Percentiles rank a stretch among this genome's conserved stretches.
phyloP scores from a whole-genome alignment of 1,139 yeast genomes.

The Protomyces arabidopsidicola region DNA sequence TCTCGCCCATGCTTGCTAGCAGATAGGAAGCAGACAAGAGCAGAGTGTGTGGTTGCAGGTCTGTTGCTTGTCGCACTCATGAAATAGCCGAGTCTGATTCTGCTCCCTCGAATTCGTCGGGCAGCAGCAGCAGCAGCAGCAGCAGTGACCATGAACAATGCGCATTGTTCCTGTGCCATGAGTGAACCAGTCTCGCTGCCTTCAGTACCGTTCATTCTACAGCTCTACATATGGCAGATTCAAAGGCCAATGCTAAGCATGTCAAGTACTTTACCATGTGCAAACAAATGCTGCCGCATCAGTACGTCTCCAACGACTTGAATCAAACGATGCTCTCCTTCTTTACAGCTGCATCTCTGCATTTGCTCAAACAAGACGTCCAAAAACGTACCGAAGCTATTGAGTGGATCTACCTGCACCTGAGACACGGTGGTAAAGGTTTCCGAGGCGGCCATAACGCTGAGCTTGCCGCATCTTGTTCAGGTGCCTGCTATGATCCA shows the following conservation, averaged over 20 bases:
- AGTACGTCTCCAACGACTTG: conserved; percentile 48
- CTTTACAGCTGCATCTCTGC: conserved; percentile 63
- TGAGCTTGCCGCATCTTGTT: conserved; percentile 25
- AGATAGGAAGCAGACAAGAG: not conserved
- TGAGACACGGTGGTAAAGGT: conserved; percentile 47
- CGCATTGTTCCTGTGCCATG: not conserved
- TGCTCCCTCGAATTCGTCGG: no score
- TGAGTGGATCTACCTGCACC: conserved; percentile 49
- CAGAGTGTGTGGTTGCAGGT: not conserved
- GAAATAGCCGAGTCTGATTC: not conserved
- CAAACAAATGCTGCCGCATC: conserved; percentile 40
- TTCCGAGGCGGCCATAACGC: conserved; percentile 47
- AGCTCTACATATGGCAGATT: not conserved
- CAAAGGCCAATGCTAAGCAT: conserved; percentile 29
- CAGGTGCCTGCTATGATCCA: conserved; percentile 46
- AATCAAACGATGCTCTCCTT: conserved; percentile 61
- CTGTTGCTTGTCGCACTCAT: not conserved
- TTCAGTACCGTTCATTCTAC: no score
- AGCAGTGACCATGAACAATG: not conserved
- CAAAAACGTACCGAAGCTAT: conserved; percentile 41
- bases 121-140: no score
- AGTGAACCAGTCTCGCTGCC: no score
- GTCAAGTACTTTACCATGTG: conserved; percentile 39
- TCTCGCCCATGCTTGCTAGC: not conserved
- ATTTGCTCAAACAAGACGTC: conserved; percentile 41